Conservation (phyloP, 257 asterid species). For the Fraxinus quadrangulata region DNA sequence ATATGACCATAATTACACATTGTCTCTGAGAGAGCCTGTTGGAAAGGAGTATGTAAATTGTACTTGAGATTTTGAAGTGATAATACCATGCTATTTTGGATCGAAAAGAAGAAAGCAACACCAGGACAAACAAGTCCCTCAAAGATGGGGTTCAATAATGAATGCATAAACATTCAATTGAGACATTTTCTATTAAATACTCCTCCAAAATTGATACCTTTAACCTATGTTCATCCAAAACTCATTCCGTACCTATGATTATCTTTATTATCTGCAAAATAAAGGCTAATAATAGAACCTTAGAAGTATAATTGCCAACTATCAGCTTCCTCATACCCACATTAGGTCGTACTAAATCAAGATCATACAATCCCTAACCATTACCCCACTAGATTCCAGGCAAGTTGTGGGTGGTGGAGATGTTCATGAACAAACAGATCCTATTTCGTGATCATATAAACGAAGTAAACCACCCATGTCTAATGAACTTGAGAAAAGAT, state of each 20-base stretch:
- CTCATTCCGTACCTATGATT: not conserved
- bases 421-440: not conserved
- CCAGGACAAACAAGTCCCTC: not conserved
- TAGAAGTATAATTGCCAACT: too few species aligned
- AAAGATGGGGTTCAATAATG: not conserved
- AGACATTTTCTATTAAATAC: not conserved
- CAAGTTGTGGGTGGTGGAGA: not conserved
- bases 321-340: too few species aligned
- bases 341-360: not conserved
- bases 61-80: not conserved
- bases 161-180: not conserved
- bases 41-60: not conserved
- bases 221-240: not conserved
- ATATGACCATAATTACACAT: not conserved
- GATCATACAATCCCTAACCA: not conserved
- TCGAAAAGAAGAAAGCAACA: not conserved
- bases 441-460: not conserved
- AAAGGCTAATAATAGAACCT: too few species aligned
- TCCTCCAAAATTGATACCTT: not conserved
- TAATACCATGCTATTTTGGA: not conserved
- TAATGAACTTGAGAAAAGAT: not conserved
- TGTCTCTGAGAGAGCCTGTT: not conserved
- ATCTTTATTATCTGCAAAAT: too few species aligned
- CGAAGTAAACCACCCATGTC: not conserved
- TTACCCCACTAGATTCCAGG: not conserved